These are phyloP conservation scores for Carallia pectinifolia DNA, from an alignment of 345 rosid genomes.

Conservation along the genomic window DNA sequence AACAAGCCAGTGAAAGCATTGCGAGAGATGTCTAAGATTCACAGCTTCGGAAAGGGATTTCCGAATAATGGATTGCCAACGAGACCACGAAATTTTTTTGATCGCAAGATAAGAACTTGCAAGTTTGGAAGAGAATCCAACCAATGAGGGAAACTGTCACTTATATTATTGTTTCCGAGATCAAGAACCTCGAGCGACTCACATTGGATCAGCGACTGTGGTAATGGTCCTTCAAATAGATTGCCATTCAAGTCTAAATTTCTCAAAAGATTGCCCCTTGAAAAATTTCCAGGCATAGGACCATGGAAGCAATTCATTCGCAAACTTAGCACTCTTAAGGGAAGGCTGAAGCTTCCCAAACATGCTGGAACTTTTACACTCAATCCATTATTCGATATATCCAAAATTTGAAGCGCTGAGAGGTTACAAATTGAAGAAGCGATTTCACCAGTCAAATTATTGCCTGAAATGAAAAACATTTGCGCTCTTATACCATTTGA, in stretches of 20 bases:
- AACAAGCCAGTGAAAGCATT: conserved; percentile 32
- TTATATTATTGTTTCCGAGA: conserved; percentile 28
- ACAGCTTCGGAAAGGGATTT: conserved; percentile 11
- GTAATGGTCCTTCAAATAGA: conserved; percentile 16
- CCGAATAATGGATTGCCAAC: neutral
- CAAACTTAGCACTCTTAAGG: conserved; percentile 12
- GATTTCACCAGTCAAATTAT: conserved; percentile 12
- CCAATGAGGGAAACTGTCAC: conserved; percentile 29
- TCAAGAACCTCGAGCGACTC: conserved; percentile 24
- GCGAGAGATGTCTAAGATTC: conserved; percentile 25
- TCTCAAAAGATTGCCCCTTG: neutral
- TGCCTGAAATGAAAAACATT: neutral
- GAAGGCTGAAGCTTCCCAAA: conserved; percentile 9
- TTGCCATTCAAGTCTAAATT: conserved; percentile 26
- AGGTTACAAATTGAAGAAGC: conserved; percentile 16
- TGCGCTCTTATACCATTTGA: neutral
- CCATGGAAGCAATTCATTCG: conserved; percentile 23
- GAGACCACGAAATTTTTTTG: conserved; percentile 26
- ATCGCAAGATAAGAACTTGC: conserved; percentile 22
- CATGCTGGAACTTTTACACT: conserved; percentile 20
- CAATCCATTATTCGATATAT: conserved; percentile 13
- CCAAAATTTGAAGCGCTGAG: conserved; percentile 3
- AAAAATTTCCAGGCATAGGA: conserved; percentile 1
- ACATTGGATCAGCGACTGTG: conserved; percentile 23
- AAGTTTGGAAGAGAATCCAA: conserved; percentile 20